Base-by-base conservation (phyloP, 345 rosid species). In the Eucalyptus virginea region DNA sequence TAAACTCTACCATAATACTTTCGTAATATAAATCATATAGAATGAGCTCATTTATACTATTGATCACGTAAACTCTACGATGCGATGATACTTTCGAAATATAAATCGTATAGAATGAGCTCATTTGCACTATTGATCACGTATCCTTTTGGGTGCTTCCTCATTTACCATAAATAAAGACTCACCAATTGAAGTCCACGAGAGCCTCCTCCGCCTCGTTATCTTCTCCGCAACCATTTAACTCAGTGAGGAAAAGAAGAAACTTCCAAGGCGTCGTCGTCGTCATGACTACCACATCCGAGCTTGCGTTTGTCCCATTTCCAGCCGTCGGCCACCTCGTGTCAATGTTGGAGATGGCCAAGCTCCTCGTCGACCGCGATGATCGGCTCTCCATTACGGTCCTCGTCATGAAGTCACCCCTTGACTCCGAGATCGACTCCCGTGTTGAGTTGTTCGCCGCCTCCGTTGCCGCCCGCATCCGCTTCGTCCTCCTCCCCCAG, bases 251-350 rank as follows among this genome's bases (percentile, higher is more conserved):
- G 69, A 28, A 60, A 12, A 28, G 69, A 28, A 60, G 32, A 60
- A 60, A 28, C n/a, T 60, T 60, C 32, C 9, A 60, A 26, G 32
- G n/a, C 34, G 2, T 11, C 50, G 15, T 44, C n/a, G 19, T 49
- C 34, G 26, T 77, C 34, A 86, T 32, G 94, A 94, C 52, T 12
- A 17, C 17, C 34, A 85, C 49, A 87, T 49, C 69, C 12, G 87
- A 81, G 58, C 89, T 88, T 32, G 50, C 44, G 8, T 51, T 54
- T 23, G 11, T 88, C 87, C 87, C 87, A 34, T n/a, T 44, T 15
- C 89, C 91, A 3, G 94, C 90, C 15, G 89, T 89, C 4, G 97
- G 95, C 91, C 96, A 96, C 88, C 90, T 95, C 23, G 87, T 87
- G 11, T 90, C 95, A 16, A 24, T 67, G 28, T 89, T 92, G 42